Evolutionary conservation across 352 stramenopile genomes (phyloP).

Genomic region (Phytophthora citricola): DNA sequence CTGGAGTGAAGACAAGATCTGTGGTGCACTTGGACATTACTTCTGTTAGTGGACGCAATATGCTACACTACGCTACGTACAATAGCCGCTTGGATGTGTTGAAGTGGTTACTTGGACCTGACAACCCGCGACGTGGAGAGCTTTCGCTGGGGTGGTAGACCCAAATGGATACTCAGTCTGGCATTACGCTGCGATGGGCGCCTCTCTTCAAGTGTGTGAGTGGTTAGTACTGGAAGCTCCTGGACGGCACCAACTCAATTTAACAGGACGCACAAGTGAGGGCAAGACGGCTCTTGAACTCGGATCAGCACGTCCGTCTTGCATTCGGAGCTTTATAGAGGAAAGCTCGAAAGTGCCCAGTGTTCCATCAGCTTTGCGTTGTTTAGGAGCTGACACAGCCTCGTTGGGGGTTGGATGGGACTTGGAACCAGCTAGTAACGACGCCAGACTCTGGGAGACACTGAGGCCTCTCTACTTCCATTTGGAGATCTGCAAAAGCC

Average conservation of each 20-base stretch:
- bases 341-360: slow-evolving; percentile 44
- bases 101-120: slow-evolving; percentile 49
- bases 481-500: slow-evolving; percentile 73
- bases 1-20: slow-evolving; percentile 8
- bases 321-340: slow-evolving; percentile 51
- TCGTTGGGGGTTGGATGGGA: slow-evolving; percentile 68
- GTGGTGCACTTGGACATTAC: slow-evolving; percentile 49
- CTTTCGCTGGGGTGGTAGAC: slow-evolving; percentile 52
- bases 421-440: slow-evolving; percentile 36
- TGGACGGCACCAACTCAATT: slow-evolving; percentile 40
- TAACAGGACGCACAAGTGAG: slow-evolving; percentile 53
- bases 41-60: slow-evolving; percentile 66
- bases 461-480: slow-evolving; percentile 60
- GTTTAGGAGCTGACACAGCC: slow-evolving; percentile 57
- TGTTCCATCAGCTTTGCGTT: slow-evolving; percentile 44
- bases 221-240: slow-evolving; percentile 67
- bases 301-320: slow-evolving; percentile 35
- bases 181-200: slow-evolving; percentile 73
- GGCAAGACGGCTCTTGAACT: slow-evolving; percentile 53
- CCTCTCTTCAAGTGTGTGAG: slow-evolving; percentile 59
- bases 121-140: slow-evolving; percentile 33
- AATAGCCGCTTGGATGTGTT: slow-evolving; percentile 60
- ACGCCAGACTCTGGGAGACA: slow-evolving; percentile 40
- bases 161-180: slow-evolving; percentile 66
- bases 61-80: slow-evolving; percentile 77